Base-by-base conservation (phyloP, 2,329 filamentous ascomycete species). In the Pseudocercospora ulei region DNA sequence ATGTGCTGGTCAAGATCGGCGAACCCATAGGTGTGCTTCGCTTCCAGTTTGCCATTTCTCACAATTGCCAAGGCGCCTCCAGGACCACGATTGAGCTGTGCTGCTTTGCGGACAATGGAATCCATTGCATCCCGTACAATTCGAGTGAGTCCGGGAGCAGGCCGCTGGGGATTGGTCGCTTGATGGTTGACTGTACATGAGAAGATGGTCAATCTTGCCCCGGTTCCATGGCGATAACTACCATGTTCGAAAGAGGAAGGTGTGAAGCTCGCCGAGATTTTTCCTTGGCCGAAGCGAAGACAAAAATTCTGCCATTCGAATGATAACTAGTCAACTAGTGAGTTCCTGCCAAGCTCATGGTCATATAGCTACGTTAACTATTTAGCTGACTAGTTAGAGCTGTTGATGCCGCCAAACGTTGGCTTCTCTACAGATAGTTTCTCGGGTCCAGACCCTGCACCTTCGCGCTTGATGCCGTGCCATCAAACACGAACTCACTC, bases 401-500 rank as follows among this genome's bases (percentile, higher is more conserved):
- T 20, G 12, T 5, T 34, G 17, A 19, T 34, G 6, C 3, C n/a
- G 17, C 8, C 25, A 11, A 12, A 35, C 13, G 7, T 14, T 8
- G 12, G 8, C 6, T 31, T 12, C 27, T 4, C 31, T 30, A 44
- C 39, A 51, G 20, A 24, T 39, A 47, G 38, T 45, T 44, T 52
- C 58, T 57, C 31, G 67, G 62, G 56, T 65, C 61, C 58, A 68
- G 51, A 39, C 56, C 59, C 43, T 47, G 48, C 14, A 68, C 52
- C 46, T 61, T 56, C 42, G 62, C 66, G 57, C 62, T 67, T 61
- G 46, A 62, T 7, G 58, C 56, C 48, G 48, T 48, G 0, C 65
- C 65, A 14, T 67, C 65, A 56, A 63, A 68, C 20, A 68, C 63
- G 48, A 68, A 56, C 54, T 69, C 66, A 49, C 56, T 60, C 35